A percentile compares a stretch with the other conserved stretches of the same genome.
These are phyloP conservation scores for Tylopilus orsonianus DNA, from an alignment of 1,284 basidiomycete genomes.

Conservation along the genomic window DNA sequence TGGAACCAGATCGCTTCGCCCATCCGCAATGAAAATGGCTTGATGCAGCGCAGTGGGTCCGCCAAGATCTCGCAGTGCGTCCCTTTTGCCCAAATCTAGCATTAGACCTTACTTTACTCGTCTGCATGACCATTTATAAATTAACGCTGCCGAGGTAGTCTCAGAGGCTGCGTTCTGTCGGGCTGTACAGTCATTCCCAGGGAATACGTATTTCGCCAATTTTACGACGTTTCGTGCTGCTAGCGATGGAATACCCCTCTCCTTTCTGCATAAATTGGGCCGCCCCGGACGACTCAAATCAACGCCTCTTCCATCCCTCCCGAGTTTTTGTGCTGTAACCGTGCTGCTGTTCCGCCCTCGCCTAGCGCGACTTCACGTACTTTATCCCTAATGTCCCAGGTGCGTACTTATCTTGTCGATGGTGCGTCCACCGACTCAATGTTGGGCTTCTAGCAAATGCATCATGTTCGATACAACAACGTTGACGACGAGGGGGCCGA, in stretches of 20 bases:
- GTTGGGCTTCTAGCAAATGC: slow-evolving; percentile 12
- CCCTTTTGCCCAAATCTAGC: slow-evolving; percentile 29
- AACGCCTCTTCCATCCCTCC: slow-evolving; percentile 15
- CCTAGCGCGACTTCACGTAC: slow-evolving; percentile 5
- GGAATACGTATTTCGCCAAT: slow-evolving; percentile 34
- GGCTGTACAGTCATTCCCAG: slow-evolving; percentile 36
- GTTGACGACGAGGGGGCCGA: slow-evolving; percentile 16
- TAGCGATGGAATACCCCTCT: slow-evolving; percentile 27
- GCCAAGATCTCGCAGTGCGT: slow-evolving; percentile 15
- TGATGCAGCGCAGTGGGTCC: slow-evolving; percentile 24
- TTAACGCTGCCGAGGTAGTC: slow-evolving; percentile 31
- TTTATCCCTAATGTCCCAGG: slow-evolving; percentile 27
- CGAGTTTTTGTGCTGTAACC: slow-evolving; percentile 2
- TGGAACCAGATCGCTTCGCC: slow-evolving; percentile 21
- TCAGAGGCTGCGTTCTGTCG: slow-evolving; percentile 25
- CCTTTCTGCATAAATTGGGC: slow-evolving; percentile 33
- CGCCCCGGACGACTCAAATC: slow-evolving; percentile 3
- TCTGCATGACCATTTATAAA: slow-evolving; percentile 29
- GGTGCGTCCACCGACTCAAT: not conserved
- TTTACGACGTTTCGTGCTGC: slow-evolving; percentile 30
- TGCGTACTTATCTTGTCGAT: slow-evolving; percentile 12
- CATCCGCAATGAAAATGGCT: slow-evolving; percentile 20
- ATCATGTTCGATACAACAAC: slow-evolving; percentile 14
- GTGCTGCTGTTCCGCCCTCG: not conserved
- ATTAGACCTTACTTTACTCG: slow-evolving; percentile 28